These are phyloP conservation scores for Monilinia vaccinii-corymbosi DNA, from an alignment of 2,329 filamentous ascomycete species.

Conservation along the genomic window DNA sequence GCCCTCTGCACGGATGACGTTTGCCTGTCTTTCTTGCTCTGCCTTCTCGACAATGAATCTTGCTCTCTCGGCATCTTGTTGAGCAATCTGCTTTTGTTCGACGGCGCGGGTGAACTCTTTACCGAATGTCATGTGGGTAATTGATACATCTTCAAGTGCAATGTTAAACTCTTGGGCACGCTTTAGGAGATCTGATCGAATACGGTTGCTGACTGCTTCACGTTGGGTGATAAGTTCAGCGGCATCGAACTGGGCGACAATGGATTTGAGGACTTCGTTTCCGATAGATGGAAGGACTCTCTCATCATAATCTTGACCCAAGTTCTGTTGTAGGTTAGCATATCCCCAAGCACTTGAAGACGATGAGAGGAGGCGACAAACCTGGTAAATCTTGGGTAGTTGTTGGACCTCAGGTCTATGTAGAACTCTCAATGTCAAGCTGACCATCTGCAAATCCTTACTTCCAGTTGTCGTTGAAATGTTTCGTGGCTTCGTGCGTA, in stretches of 20 bases:
- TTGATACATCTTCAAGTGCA: conserved; percentile 94
- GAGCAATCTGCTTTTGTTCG: conserved; percentile 99
- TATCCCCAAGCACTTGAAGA: not conserved
- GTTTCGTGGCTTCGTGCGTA: conserved; percentile 93
- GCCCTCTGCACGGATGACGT: conserved; percentile 95
- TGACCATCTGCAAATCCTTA: conserved; percentile 99
- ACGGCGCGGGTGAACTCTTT: conserved; percentile 98
- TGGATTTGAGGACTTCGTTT: conserved; percentile 98
- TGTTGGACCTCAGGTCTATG: conserved; percentile 89
- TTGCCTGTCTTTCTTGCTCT: conserved; percentile 97
- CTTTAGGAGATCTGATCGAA: conserved; percentile 83
- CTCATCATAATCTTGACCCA: conserved; percentile 97
- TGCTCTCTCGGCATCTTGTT: conserved; percentile 95
- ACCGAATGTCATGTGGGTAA: conserved; percentile 99
- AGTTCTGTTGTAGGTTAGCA: conserved; percentile 51
- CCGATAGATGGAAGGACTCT: conserved; percentile 96
- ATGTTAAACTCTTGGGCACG: conserved; percentile 98
- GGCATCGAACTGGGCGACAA: conserved; percentile 97
- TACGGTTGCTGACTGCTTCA: conserved; percentile 91
- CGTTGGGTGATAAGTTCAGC: conserved; percentile 98
- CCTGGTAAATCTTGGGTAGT: conserved; percentile 97
- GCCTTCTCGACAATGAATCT: conserved; percentile 98
- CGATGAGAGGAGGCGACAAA: conserved; percentile 35
- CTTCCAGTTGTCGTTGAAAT: conserved; percentile 95
- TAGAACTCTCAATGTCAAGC: conserved; percentile 89